Conservation (phyloP, 805 yeast species). For the Debaryomyces prosopidis region DNA sequence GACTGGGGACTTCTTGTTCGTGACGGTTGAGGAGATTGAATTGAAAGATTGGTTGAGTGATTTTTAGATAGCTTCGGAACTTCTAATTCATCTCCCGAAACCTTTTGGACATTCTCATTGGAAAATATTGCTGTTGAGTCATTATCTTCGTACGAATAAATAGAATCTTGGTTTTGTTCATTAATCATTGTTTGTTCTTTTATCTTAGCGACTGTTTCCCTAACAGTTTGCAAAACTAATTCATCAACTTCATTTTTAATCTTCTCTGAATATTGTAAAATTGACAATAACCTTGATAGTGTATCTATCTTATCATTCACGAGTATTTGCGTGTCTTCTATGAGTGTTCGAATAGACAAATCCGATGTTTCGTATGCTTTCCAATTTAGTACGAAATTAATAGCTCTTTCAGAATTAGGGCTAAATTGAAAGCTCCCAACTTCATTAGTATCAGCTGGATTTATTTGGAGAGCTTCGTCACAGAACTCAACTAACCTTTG, state of each 20-base stretch:
- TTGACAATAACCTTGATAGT: constrained; percentile 68
- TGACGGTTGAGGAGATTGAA: constrained; percentile 36
- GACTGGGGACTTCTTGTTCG: constrained; percentile 27
- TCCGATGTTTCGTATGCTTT: constrained; percentile 57
- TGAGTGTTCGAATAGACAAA: constrained; percentile 59
- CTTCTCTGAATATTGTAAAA: constrained; percentile 71
- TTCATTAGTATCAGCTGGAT: constrained; percentile 48
- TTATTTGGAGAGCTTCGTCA: constrained; percentile 72
- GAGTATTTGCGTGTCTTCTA: constrained; percentile 64
- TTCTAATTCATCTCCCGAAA: background rate
- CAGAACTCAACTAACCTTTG: constrained; percentile 62
- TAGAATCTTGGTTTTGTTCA: constrained; percentile 7
- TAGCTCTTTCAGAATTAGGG: constrained; percentile 61
- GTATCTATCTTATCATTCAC: constrained; percentile 69
- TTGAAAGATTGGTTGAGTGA: constrained; percentile 7
- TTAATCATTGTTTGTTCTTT: constrained; percentile 32
- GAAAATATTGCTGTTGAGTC: constrained; percentile 13
- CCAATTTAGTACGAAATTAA: constrained; percentile 46
- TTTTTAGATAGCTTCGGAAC: constrained; percentile 13
- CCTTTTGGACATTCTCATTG: constrained; percentile 15
- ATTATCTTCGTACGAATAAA: background rate
- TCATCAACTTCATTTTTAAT: constrained; percentile 78
- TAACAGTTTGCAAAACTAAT: constrained; percentile 61
- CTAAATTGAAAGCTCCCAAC: constrained; percentile 42
- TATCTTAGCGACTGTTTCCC: constrained; percentile 60